Conservation (phyloP, 768 basidiomycete species). For the Albatrellus ellisii region DNA sequence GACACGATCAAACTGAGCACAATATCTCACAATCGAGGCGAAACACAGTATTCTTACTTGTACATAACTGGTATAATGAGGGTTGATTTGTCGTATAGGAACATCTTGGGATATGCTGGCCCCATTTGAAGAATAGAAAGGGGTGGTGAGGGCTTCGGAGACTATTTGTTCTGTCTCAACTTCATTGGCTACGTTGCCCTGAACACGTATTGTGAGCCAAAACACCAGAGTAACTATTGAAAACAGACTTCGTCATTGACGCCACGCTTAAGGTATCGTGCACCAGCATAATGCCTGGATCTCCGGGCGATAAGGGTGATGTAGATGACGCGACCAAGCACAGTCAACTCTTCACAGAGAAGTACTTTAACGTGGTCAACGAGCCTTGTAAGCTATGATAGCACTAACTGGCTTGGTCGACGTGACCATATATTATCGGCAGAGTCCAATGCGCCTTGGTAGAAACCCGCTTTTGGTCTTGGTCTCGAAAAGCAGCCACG, state of each 20-base stretch:
- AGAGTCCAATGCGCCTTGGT: conserved; percentile 71
- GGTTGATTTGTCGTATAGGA: conserved; percentile 45
- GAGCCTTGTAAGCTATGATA: background rate
- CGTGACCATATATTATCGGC: conserved; percentile 89
- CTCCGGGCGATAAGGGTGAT: conserved; percentile 91
- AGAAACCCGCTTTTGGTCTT: conserved; percentile 22
- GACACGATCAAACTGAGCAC: no score
- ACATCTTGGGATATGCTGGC: conserved; percentile 20
- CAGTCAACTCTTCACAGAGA: conserved; percentile 63
- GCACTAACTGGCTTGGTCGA: conserved; percentile 91
- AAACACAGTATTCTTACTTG: conserved; percentile 37
- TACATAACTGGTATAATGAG: conserved; percentile 90
- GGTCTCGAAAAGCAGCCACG: conserved; percentile 44
- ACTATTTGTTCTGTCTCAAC: conserved; percentile 99
- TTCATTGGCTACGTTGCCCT: conserved; percentile 98
- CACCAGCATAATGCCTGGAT: conserved; percentile 92
- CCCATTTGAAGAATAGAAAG: conserved; percentile 64
- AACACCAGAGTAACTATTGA: background rate
- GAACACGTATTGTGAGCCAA: background rate
- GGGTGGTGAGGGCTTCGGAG: conserved; percentile 76
- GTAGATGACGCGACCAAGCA: conserved; percentile 82
- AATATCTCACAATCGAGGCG: background rate
- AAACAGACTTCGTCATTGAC: conserved; percentile 75
- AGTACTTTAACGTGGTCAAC: background rate
- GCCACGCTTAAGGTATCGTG: conserved; percentile 86